These are phyloP conservation scores for Exophiala bonariae DNA, from an alignment of 2,329 filamentous ascomycete species.

Conservation along the genomic window DNA sequence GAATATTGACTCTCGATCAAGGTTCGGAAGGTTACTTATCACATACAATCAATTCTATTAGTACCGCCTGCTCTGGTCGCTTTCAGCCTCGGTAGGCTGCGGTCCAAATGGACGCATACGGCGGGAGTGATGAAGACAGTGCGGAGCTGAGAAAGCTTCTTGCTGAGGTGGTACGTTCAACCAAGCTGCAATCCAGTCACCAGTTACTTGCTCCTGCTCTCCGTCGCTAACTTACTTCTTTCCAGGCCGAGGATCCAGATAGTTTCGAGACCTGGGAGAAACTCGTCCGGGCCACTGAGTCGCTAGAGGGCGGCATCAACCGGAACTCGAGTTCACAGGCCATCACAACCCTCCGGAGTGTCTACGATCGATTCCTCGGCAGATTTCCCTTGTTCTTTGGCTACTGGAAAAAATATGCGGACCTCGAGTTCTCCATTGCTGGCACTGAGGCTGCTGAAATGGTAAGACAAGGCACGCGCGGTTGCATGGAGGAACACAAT, in stretches of 20 bases:
- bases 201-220: background rate
- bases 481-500: conserved; percentile 3
- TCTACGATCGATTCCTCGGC: conserved; percentile 88
- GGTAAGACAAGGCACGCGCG: conserved; percentile 53
- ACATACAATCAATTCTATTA: background rate
- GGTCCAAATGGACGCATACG: conserved; percentile 57
- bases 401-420: conserved; percentile 99
- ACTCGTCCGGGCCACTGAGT: conserved; percentile 77
- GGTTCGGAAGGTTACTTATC: too few relatives aligned
- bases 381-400: conserved; percentile 96
- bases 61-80: background rate
- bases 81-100: conserved; percentile 5
- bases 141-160: conserved; percentile 78
- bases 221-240: background rate
- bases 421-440: conserved; percentile 93
- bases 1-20: background rate
- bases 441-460: conserved; percentile 97
- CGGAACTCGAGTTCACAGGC: conserved; percentile 95
- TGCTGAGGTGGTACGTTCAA: conserved; percentile 68
- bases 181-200: background rate
- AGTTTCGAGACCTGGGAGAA: conserved; percentile 96
- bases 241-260: conserved; percentile 70
- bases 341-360: conserved; percentile 79
- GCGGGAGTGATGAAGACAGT: conserved; percentile 77
- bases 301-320: conserved; percentile 88